A percentile compares a stretch with the other conserved stretches of the same genome.
Evolutionary conservation across 257 asterid species (phyloP).

Genomic region (Henckelia pumila): DNA sequence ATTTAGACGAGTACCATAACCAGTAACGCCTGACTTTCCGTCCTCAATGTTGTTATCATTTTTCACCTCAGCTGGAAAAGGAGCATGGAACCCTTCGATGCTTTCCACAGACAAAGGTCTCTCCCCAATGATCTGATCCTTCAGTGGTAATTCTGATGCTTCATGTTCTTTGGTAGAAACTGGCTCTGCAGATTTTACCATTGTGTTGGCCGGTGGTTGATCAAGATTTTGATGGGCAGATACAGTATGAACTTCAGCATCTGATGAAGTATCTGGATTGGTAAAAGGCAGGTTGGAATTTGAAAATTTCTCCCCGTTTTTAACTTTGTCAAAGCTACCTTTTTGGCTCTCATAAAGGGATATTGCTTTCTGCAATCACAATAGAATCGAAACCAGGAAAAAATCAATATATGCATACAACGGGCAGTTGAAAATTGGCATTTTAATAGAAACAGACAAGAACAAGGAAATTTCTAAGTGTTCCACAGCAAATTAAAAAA

Average conservation of each 20-base stretch:
- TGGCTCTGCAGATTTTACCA: slow-evolving; percentile 34
- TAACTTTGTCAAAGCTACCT: slow-evolving; percentile 28
- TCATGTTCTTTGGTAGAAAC: slow-evolving; percentile 18
- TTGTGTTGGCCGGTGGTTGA: slow-evolving; percentile 25
- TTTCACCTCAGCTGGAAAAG: too few relatives aligned
- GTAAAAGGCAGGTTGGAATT: not conserved
- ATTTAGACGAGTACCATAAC: slow-evolving; percentile 42
- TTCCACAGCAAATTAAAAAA: not conserved
- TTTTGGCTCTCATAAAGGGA: slow-evolving; percentile 64
- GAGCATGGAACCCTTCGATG: too few relatives aligned
- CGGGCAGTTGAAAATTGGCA: too few relatives aligned
- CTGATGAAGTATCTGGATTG: slow-evolving; percentile 24
- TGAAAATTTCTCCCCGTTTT: slow-evolving; percentile 28
- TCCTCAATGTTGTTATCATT: slow-evolving; percentile 38
- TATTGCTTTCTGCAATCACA: slow-evolving; percentile 69
- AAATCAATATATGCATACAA: not conserved
- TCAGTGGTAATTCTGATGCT: slow-evolving; percentile 20
- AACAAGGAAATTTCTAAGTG: not conserved
- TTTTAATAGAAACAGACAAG: not conserved
- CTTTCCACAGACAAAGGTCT: slow-evolving; percentile 24
- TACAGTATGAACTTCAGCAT: slow-evolving; percentile 29
- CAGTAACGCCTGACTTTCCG: slow-evolving; percentile 41
- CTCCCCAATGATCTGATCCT: slow-evolving; percentile 27
- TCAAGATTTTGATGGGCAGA: slow-evolving; percentile 26
- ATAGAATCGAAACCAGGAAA: slow-evolving; percentile 17